Conservation (phyloP, 2,329 filamentous ascomycete genomes). For the Xylaria sp. region DNA sequence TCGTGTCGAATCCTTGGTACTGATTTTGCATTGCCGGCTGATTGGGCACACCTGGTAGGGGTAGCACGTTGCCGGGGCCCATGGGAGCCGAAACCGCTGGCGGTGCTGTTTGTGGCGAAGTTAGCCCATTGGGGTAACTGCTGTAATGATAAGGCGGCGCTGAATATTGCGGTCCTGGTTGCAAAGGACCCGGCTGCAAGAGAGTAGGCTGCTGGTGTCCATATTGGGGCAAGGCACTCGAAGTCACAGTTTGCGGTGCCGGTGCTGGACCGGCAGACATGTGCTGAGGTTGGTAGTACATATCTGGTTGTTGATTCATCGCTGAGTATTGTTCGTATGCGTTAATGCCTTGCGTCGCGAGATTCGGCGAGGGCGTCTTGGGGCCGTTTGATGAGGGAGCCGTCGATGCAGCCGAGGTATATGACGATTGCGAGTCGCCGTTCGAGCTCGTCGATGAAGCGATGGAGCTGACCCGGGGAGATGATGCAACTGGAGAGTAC, state of each 20-base stretch:
- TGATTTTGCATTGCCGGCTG: slow-evolving; percentile 63
- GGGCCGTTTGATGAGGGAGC: slow-evolving; percentile 68
- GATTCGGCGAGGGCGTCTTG: slow-evolving; percentile 81
- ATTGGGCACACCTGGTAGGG: slow-evolving; percentile 70
- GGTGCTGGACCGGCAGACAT: slow-evolving; percentile 81
- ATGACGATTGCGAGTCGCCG: slow-evolving; percentile 64
- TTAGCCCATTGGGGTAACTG: slow-evolving; percentile 76
- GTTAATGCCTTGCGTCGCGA: slow-evolving; percentile 55
- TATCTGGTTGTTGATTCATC: slow-evolving; percentile 89
- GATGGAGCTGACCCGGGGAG: slow-evolving; percentile 80
- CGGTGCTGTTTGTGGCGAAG: slow-evolving; percentile 77
- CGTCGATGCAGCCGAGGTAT: slow-evolving; percentile 62
- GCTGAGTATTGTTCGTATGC: slow-evolving; percentile 59
- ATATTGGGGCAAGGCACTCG: slow-evolving; percentile 79
- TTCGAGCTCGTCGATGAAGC: slow-evolving; percentile 66
- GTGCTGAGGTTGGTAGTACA: slow-evolving; percentile 83
- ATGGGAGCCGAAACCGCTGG: slow-evolving; percentile 75
- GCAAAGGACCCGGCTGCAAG: slow-evolving; percentile 73
- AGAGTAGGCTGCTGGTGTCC: slow-evolving; percentile 80
- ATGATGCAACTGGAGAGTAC: slow-evolving; percentile 76
- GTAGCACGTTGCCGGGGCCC: slow-evolving; percentile 72
- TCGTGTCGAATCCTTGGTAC: slow-evolving; percentile 77
- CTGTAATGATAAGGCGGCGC: slow-evolving; percentile 76
- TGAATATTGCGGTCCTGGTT: slow-evolving; percentile 77
- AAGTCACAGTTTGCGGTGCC: slow-evolving; percentile 79